Conservation (phyloP, 768 basidiomycete species). For the Rhizopogon salebrosus region DNA sequence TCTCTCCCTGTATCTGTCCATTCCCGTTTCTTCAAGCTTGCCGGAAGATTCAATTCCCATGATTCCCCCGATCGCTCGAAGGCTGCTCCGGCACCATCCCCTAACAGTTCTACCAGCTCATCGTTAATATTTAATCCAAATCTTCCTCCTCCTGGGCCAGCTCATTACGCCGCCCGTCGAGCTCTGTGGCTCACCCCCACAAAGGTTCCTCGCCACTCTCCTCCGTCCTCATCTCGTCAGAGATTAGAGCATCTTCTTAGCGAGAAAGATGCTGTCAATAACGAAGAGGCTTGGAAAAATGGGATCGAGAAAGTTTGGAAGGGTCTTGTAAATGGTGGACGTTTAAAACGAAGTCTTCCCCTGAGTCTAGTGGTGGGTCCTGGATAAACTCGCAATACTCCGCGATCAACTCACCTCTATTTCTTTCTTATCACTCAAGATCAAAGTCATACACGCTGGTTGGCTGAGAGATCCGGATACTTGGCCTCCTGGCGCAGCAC, state of each 20-base stretch:
- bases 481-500: conserved; percentile 62
- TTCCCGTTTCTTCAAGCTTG: conserved; percentile 7
- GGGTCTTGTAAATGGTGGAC: conserved; percentile 52
- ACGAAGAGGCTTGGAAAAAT: conserved; percentile 49
- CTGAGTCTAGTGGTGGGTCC: conserved; percentile 56
- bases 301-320: conserved; percentile 62
- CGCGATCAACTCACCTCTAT: conserved; percentile 8
- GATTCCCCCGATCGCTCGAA: conserved; percentile 1
- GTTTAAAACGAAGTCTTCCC: conserved; percentile 56
- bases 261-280: conserved; percentile 40
- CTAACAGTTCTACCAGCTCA: conserved; percentile 3
- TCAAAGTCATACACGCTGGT: conserved; percentile 66
- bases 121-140: conserved; percentile 5
- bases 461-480: conserved; percentile 70
- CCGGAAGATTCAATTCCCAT: conserved; percentile 4
- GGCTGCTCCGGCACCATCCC: not conserved
- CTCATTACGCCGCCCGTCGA: conserved; percentile 57
- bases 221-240: conserved; percentile 33
- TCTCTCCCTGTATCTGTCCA: not conserved
- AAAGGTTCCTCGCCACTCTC: conserved; percentile 11
- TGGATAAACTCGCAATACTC: not conserved
- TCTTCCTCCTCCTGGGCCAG: conserved; percentile 61
- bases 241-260: conserved; percentile 49
- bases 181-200: conserved; percentile 49
- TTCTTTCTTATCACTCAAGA: conserved; percentile 36